Base-by-base conservation (phyloP, 345 rosid species). In the Moringa oleifera region DNA sequence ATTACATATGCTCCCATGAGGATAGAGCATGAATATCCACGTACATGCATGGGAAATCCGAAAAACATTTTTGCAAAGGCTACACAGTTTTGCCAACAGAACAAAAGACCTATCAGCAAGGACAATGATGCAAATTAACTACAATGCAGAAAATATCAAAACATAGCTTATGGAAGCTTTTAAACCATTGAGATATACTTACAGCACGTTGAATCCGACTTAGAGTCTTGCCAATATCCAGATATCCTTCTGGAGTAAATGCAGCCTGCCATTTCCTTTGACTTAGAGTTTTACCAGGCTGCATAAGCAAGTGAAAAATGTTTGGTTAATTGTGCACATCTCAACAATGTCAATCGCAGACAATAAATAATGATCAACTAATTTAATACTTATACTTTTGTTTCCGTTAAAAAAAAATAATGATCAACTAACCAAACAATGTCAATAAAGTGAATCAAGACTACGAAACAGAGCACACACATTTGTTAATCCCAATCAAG, bases 201-300 rank as follows among this genome's bases (percentile, higher is more conserved):
- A 91, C 99, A 81, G 95, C 95, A 21, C 79, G 84, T 58, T 87
- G 96, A 69, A 91, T 91, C 77, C 99, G 80, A 53, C 66, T 59
- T 23, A 95, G 83, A 55, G 91, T 86, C 72, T 91, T 91, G 76
- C 91, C 79, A 47, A 91, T 79, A 75, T 95, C 96, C 25, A 91
- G 84, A 51, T 67, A 65, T 16, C 98, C 98, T 59, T 87, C 95
- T 18, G 75, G 71, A 68, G 89, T 70, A 84, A 91, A 87, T 25
- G 96, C 95, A 62, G 90, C 86, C 0, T 83, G 94, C 99, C 99
- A 95, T 84, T 89, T 95, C 75, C 96, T 95, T n/a, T 66, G 76
- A 74, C 99, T 95, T 50, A 95, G 68, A n/a, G 99, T 95, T 79
- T 82, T 95, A 73, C 98, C 97, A 65, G 96, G 87, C 99, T 95